phyloP scores from a whole-genome alignment of 495 filamentous ascomycete species.

The Jackrogersella multiformis region DNA sequence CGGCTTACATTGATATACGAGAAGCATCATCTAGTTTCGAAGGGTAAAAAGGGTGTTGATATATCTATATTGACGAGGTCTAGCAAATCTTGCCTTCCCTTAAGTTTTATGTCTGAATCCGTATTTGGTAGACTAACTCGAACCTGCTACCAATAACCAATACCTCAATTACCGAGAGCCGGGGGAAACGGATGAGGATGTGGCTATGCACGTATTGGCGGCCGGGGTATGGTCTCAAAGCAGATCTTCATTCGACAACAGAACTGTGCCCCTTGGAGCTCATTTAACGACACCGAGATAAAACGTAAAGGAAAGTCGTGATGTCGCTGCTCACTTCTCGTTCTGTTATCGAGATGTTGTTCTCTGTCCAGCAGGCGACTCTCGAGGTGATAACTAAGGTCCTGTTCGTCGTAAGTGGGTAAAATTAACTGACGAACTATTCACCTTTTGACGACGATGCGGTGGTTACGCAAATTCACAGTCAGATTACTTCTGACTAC shows the following conservation, averaged over 20 bases:
- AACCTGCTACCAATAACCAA: not conserved
- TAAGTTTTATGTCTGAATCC: too few relatives aligned
- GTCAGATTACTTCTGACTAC: constrained; percentile 7
- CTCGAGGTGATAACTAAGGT: not conserved
- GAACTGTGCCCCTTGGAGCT: constrained; percentile 2
- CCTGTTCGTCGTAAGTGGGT: not conserved
- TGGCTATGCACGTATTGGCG: constrained; percentile 18
- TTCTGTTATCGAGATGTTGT: not conserved
- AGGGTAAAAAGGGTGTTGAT: too few relatives aligned
- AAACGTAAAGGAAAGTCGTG: not conserved
- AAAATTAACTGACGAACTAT: not conserved
- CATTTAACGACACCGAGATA: constrained; percentile 1
- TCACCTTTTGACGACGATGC: constrained; percentile 10
- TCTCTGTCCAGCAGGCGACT: not conserved
- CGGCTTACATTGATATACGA: too few relatives aligned
- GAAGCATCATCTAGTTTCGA: too few relatives aligned
- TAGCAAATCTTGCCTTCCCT: too few relatives aligned
- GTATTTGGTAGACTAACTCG: not conserved
- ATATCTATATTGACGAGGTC: too few relatives aligned
- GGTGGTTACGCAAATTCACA: constrained; percentile 9
- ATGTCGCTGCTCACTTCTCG: not conserved
- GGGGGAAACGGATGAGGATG: constrained; percentile 2
- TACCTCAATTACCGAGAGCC: constrained; percentile 6
- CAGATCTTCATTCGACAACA: constrained; percentile 21
- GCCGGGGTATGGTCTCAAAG: constrained; percentile 1